phyloP scores from a whole-genome alignment of 1,139 yeast species.

The Pichia sorboxylosa region DNA sequence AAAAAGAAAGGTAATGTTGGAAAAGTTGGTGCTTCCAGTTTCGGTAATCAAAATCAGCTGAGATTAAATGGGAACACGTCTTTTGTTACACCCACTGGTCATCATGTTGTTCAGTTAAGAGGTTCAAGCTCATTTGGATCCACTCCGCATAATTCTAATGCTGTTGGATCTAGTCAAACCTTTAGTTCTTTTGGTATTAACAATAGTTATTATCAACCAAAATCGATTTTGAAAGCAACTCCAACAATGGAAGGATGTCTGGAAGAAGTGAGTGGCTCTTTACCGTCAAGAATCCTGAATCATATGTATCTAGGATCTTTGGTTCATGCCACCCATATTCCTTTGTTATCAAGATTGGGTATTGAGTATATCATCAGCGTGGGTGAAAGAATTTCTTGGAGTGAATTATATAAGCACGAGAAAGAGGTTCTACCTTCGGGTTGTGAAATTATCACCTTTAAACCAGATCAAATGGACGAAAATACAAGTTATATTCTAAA shows the following conservation, averaged over 20 bases:
- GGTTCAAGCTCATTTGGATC: no score
- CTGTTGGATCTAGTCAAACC: no score
- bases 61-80: constrained; percentile 3
- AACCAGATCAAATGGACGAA: constrained; percentile 14
- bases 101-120: constrained; percentile 21
- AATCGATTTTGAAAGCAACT: not conserved
- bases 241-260: constrained; percentile 14
- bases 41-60: not conserved
- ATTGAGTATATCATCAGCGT: constrained; percentile 73
- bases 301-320: constrained; percentile 81
- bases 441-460: constrained; percentile 19
- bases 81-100: constrained; percentile 19
- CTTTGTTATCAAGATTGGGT: constrained; percentile 51
- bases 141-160: no score
- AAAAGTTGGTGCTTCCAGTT: not conserved
- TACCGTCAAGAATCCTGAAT: constrained; percentile 68
- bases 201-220: not conserved
- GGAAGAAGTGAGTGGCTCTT: constrained; percentile 34
- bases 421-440: constrained; percentile 14
- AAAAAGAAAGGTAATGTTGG: constrained; percentile 4
- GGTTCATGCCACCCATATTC: constrained; percentile 66
- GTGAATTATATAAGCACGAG: constrained; percentile 23
- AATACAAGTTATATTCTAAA: constrained; percentile 24
- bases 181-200: not conserved
- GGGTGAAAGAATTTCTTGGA: constrained; percentile 73